These are phyloP conservation scores for Coemansia sp. DNA, from an alignment of 192 early-diverging fungal species.

Conservation along the genomic window DNA sequence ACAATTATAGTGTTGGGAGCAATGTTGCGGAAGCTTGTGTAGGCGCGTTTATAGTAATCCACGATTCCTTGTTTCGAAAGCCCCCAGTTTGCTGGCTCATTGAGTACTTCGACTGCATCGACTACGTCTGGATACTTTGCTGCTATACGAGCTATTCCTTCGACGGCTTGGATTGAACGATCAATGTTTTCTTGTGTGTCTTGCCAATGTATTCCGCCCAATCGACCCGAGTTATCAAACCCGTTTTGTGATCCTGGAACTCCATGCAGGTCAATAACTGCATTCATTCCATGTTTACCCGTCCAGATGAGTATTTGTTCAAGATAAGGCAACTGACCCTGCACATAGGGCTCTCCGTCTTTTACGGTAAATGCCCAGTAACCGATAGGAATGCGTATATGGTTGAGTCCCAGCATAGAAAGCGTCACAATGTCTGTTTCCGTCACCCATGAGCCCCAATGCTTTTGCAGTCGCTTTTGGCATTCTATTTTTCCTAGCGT, in stretches of 20 bases:
- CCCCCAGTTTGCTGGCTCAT: constrained; percentile 52
- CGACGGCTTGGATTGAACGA: constrained; percentile 52
- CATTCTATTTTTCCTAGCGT: constrained; percentile 47
- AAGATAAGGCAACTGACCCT: constrained; percentile 41
- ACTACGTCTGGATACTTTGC: constrained; percentile 36
- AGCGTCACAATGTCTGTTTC: constrained; percentile 52
- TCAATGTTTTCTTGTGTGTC: constrained; percentile 49
- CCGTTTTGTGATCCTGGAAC: constrained; percentile 63
- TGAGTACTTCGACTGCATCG: constrained; percentile 42
- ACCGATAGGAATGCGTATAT: constrained; percentile 59
- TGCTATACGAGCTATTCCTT: constrained; percentile 48
- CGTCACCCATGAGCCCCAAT: constrained; percentile 58
- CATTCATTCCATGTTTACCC: constrained; percentile 51
- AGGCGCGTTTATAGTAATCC: constrained; percentile 41
- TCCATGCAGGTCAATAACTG: constrained; percentile 58
- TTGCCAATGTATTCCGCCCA: constrained; percentile 51
- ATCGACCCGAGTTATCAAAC: constrained; percentile 55
- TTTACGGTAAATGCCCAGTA: constrained; percentile 57
- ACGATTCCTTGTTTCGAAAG: constrained; percentile 30
- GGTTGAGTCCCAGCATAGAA: constrained; percentile 48
- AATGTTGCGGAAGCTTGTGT: constrained; percentile 34
- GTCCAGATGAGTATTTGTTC: constrained; percentile 39
- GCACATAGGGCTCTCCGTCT: constrained; percentile 54
- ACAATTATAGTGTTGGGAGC: constrained; percentile 31
- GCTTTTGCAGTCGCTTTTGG: constrained; percentile 21